Conservation (phyloP, 768 basidiomycete species). For the Mycena galericulata region DNA sequence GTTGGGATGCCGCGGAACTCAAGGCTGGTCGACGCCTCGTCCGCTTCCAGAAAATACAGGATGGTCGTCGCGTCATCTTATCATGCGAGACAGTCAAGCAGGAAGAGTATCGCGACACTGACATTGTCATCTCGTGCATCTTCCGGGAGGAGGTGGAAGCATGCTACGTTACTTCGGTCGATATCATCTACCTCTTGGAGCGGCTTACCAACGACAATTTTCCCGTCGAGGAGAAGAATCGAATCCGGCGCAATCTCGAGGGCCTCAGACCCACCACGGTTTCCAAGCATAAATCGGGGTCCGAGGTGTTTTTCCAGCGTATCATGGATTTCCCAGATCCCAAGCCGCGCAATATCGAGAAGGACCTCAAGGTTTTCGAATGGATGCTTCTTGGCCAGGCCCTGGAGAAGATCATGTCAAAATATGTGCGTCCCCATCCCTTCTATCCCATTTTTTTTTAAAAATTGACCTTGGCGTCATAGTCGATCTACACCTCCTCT, state of each 20-base stretch:
- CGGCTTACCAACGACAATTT: slow-evolving; percentile 80
- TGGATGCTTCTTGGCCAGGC: slow-evolving; percentile 80
- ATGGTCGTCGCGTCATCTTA: slow-evolving; percentile 81
- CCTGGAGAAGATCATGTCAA: slow-evolving; percentile 82
- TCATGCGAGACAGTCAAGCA: slow-evolving; percentile 82
- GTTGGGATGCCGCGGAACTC: slow-evolving; percentile 76
- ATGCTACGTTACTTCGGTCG: slow-evolving; percentile 94
- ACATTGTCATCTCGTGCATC: slow-evolving; percentile 95
- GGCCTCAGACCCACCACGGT: slow-evolving; percentile 92
- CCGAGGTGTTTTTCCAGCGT: slow-evolving; percentile 90
- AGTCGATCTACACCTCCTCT: slow-evolving; percentile 64
- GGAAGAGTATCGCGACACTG: slow-evolving; percentile 77
- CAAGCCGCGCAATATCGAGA: slow-evolving; percentile 96
- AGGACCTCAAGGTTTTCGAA: slow-evolving; percentile 91
- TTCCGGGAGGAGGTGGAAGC: slow-evolving; percentile 81
- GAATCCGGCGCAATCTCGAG: slow-evolving; percentile 94
- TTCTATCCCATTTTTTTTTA: neutral
- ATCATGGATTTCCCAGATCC: slow-evolving; percentile 98
- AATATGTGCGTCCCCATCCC: slow-evolving; percentile 72
- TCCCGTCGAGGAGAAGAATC: slow-evolving; percentile 95
- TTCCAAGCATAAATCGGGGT: slow-evolving; percentile 84
- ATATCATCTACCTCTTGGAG: slow-evolving; percentile 94
- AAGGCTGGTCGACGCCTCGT: slow-evolving; percentile 84
- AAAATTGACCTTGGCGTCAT: neutral
- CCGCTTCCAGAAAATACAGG: slow-evolving; percentile 83